Evolutionary conservation across 2,329 filamentous ascomycete species (phyloP), one percentile per base, ranked within the genome.

Genomic region (Fusarium annulatum): DNA sequence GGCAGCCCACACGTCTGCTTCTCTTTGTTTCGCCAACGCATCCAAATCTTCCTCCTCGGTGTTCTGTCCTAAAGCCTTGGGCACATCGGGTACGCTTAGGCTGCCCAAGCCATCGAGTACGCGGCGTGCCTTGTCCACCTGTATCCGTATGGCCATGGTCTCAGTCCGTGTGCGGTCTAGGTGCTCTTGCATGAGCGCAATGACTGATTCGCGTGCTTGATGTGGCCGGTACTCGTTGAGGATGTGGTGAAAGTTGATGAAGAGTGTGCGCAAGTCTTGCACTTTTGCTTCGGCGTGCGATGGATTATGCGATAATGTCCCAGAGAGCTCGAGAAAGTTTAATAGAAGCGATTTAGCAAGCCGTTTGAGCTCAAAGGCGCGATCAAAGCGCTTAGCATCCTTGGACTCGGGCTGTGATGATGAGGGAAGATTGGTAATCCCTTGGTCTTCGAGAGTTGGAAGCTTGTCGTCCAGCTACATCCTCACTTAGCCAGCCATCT

Each of bases 171-270:
- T 92, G 75, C 86, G 88, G 75, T 94, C 91, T 36, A 97, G 84
- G 78, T 96, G 93, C 74, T 93, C 92, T 82, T 97, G 93, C 93
- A 98, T 95, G 85, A 96, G 89, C 74, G 92, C 84, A 38, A 97
- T 97, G 65, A 97, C 86, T 34, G 92, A 95, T 84, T 98, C 95
- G 49, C 96, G 86, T 30, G 95, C 95, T 84, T 98, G 96, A 80
- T 98, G 95, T 15, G 95, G 95, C 38, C 96, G 89, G 83, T 97
- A 98, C 81, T 97, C 92, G 81, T 99, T 99, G 74, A 98, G 90
- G 61, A 97, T 88, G 79, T 97, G 94, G 82, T 98, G 95, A 79
- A 97, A 93, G 81, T 98, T 98, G 81, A 96, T 91, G 72, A 97
- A 92, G 34, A 98, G 85, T 21, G 92, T 95, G 77, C 93, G 88